A percentile compares a stretch with the other conserved stretches of the same genome.
Conservation (phyloP, 495 filamentous ascomycete genomes). For the Neurospora sp. region DNA sequence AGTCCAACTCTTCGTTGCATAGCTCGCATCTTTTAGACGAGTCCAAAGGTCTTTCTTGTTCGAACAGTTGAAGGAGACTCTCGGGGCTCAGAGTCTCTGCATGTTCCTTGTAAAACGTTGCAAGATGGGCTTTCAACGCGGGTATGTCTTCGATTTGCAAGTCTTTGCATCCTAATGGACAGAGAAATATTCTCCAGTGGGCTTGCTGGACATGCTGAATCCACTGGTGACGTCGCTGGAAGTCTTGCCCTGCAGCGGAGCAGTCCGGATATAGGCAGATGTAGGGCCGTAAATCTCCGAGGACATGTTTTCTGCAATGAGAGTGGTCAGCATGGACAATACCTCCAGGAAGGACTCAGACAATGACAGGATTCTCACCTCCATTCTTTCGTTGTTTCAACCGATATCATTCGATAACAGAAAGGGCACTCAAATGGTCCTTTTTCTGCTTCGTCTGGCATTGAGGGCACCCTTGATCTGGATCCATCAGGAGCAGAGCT, state of each 20-base stretch:
- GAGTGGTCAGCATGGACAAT: not conserved
- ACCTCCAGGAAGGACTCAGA: no score
- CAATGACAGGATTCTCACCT: conserved; percentile 10
- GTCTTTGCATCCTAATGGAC: not conserved
- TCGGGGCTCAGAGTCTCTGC: not conserved
- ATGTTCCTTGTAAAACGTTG: not conserved
- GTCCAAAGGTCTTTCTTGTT: not conserved
- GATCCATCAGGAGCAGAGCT: conserved; percentile 3
- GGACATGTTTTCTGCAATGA: conserved; percentile 19
- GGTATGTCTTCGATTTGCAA: not conserved
- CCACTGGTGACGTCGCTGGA: conserved; percentile 6
- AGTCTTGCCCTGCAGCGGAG: conserved; percentile 1
- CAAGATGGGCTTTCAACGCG: not conserved
- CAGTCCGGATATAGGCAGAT: conserved; percentile 15
- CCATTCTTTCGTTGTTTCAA: conserved; percentile 21
- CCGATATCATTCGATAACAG: conserved; percentile 21
- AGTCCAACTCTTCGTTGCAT: not conserved
- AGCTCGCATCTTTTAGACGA: not conserved
- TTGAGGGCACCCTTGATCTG: conserved; percentile 6
- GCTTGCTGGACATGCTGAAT: conserved; percentile 4
- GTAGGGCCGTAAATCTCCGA: conserved; percentile 23
- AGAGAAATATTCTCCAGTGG: conserved; percentile 5
- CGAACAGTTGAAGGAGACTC: not conserved
- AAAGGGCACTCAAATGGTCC: conserved; percentile 28
- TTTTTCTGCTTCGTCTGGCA: conserved; percentile 5